A percentile compares a stretch with the other conserved stretches of the same genome.
Conservation (phyloP, 257 asterid genomes). For the Solanum paucissectum region DNA sequence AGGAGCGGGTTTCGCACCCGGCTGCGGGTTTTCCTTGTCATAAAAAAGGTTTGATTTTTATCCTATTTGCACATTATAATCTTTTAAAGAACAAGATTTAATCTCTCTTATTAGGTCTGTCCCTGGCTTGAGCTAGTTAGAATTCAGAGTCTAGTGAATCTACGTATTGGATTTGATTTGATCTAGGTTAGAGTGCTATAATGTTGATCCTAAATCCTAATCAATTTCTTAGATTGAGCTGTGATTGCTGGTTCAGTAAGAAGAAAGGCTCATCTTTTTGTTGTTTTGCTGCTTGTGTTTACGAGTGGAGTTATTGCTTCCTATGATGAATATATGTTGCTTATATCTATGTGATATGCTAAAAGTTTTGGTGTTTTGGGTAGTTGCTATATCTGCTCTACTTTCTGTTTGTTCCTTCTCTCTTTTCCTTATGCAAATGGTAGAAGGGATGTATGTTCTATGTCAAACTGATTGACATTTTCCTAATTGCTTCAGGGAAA, state of each 20-base stretch:
- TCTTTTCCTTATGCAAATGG: neutral
- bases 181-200: neutral
- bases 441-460: neutral
- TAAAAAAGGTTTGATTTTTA: neutral
- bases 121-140: neutral
- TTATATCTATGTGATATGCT: neutral
- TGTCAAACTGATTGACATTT: neutral
- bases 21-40: too few species aligned
- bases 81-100: neutral
- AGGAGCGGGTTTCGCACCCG: too few species aligned
- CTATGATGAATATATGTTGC: neutral
- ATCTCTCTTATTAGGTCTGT: neutral
- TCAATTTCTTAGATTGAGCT: neutral
- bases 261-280: neutral
- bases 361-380: neutral
- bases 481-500: constrained; percentile 16
- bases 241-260: neutral
- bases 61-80: neutral
- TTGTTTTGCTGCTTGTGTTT: neutral
- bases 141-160: neutral
- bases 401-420: neutral
- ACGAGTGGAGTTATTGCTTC: neutral
- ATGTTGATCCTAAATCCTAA: neutral
- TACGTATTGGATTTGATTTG: neutral
- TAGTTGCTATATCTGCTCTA: neutral